A percentile compares a stretch with the other conserved stretches of the same genome.
phyloP scores from a whole-genome alignment of 306 rosid species.

The Inga laurina region DNA sequence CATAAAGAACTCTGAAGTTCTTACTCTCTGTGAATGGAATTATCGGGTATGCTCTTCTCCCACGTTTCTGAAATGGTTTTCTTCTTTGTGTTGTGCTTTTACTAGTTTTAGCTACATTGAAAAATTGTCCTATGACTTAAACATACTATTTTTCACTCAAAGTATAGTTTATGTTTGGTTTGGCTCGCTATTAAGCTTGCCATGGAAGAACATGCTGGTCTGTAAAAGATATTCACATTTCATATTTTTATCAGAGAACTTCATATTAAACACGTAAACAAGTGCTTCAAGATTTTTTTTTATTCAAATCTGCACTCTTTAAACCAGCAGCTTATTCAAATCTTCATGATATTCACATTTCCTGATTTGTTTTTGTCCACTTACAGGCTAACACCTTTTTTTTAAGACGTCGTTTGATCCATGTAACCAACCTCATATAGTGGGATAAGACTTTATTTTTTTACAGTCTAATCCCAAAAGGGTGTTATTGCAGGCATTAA shows the following conservation, averaged over 20 bases:
- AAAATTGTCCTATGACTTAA: background rate
- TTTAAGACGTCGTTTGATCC: no score
- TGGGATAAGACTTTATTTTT: fast-evolving
- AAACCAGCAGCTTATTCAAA: no score
- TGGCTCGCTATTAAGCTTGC: background rate
- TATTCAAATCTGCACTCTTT: background rate
- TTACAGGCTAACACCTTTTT: no score
- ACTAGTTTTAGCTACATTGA: background rate
- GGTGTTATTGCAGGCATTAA: constrained; percentile 52
- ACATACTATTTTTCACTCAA: background rate
- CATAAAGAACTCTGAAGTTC: constrained; percentile 63
- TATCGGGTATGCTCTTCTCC: constrained; percentile 54
- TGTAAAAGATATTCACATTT: background rate
- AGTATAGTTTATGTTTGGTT: background rate
- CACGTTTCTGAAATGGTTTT: background rate
- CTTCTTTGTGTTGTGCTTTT: background rate
- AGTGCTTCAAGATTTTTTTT: background rate
- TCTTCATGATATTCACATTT: no score
- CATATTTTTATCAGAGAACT: background rate
- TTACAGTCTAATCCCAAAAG: background rate
- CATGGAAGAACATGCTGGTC: background rate
- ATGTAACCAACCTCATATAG: no score
- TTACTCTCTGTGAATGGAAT: constrained; percentile 73
- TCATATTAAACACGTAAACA: background rate
- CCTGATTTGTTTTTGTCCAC: no score